A percentile compares a stretch with the other conserved stretches of the same genome.
Conservation (phyloP, 2,329 filamentous ascomycete genomes). For the Fusarium burgessii region DNA sequence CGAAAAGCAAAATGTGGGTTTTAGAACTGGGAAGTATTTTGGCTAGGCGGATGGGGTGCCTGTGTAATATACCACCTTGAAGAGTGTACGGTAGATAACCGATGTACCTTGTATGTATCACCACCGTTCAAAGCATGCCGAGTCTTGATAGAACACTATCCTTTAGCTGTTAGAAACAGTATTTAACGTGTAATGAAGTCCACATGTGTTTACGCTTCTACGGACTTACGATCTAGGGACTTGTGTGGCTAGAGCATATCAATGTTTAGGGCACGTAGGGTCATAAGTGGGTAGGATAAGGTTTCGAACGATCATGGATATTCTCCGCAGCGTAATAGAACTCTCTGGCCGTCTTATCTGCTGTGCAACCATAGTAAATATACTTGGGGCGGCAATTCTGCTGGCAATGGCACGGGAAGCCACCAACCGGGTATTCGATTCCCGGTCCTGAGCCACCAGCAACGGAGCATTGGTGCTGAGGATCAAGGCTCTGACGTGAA, state of each 20-base stretch:
- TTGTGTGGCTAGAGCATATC: background rate
- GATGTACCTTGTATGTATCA: slow-evolving; percentile 49
- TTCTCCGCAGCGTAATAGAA: background rate
- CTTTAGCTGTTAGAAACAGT: background rate
- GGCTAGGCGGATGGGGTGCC: slow-evolving; percentile 41
- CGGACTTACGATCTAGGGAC: background rate
- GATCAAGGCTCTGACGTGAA: background rate
- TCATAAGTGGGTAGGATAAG: background rate
- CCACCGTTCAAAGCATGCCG: slow-evolving; percentile 44
- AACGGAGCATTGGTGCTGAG: background rate
- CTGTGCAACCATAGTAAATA: background rate
- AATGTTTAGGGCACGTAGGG: background rate
- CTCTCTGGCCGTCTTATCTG: background rate
- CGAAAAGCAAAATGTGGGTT: slow-evolving; percentile 8
- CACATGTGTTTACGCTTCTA: background rate
- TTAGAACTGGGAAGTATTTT: slow-evolving; percentile 33
- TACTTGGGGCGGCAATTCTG: background rate
- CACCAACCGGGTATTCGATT: background rate
- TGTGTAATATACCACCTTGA: slow-evolving; percentile 50
- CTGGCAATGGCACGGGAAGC: background rate
- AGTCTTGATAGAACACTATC: slow-evolving; percentile 12
- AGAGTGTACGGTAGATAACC: slow-evolving; percentile 49
- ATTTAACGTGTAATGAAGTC: background rate
- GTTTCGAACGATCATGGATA: background rate
- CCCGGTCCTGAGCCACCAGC: background rate